Base-by-base conservation (phyloP, 2,329 filamentous ascomycete genomes). In the Stemphylium vesicarium region DNA sequence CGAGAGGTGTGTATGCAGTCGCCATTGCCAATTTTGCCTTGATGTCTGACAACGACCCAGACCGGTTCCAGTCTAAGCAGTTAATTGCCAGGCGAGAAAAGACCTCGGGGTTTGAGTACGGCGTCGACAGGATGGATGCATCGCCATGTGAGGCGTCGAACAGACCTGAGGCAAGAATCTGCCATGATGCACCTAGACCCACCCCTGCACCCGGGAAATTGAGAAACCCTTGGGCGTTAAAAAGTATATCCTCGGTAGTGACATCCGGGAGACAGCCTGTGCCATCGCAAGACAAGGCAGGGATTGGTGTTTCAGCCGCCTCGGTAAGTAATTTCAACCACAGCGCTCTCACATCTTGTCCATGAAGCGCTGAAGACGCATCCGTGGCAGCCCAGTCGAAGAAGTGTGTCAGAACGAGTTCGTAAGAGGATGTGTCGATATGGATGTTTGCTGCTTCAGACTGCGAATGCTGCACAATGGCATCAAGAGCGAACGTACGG, bases 401-500 rank as follows among this genome's bases (percentile, higher is more conserved):
- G 67, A 79, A 78, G 7, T 72, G 56, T 52, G 69, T 62, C 4
- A 80, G 61, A 1, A 65, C 72, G 4, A 63, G 57, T 41, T 77
- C 73, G 65, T 78, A 79, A 3, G 75, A 65, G 1, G 68, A 63
- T 5, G 70, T 53, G 63, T 79, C 77, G 29, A 70, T 72, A 2
- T 73, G 62, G 1, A 79, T 45, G 31, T 75, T 74, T 5, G 70
- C 63, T 2, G 72, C 55, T 54, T 77, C 73, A 24, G 66, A 56
- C 42, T 75, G 72, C 2, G 73, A 73, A 59, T 79, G 79, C 60
- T 81, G 78, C 29, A 80, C 51, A 29, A 76, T 74, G 18, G 78
- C 79, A 66, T 82, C 79, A n/a, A 82, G 70, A 0, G 70, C 75
- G 57, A 81, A 71, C 2, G 74, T 67, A 6, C 79, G 64, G 48